Evolutionary conservation across 352 stramenopile species (phyloP).

Genomic region (Globisporangium canariense): DNA sequence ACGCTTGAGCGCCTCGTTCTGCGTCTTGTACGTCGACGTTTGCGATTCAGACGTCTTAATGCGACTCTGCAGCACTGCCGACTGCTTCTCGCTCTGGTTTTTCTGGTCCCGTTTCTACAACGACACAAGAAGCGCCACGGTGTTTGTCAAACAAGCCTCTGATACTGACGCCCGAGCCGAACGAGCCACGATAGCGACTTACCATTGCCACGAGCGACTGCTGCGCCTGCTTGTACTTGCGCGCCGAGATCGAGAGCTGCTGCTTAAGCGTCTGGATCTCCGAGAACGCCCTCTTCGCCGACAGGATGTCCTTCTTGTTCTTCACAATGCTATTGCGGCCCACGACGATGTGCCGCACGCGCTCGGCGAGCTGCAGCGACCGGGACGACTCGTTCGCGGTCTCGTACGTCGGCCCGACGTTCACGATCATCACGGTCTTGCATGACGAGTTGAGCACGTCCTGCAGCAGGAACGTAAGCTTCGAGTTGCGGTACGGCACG

Average conservation of each 20-base stretch:
- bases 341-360: slow-evolving; percentile 77
- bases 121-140: slow-evolving; percentile 28
- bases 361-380: slow-evolving; percentile 85
- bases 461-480: slow-evolving; percentile 97
- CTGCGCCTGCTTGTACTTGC: slow-evolving; percentile 86
- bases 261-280: slow-evolving; percentile 93
- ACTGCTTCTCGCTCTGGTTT: slow-evolving; percentile 89
- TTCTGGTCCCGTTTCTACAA: slow-evolving; percentile 90
- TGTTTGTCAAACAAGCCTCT: slow-evolving; percentile 14
- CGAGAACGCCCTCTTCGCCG: slow-evolving; percentile 91
- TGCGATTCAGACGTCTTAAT: slow-evolving; percentile 80
- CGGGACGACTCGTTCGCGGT: slow-evolving; percentile 84
- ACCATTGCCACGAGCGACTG: slow-evolving; percentile 89
- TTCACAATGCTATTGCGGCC: slow-evolving; percentile 78
- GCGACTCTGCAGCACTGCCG: slow-evolving; percentile 67
- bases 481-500: slow-evolving; percentile 97
- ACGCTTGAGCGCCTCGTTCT: slow-evolving; percentile 64
- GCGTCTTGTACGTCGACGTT: slow-evolving; percentile 48
- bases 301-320: slow-evolving; percentile 86
- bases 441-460: slow-evolving; percentile 88
- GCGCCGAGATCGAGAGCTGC: slow-evolving; percentile 86
- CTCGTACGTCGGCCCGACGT: slow-evolving; percentile 81
- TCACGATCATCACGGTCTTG: slow-evolving; percentile 95
- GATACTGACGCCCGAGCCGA: slow-evolving; percentile 6
- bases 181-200: slow-evolving; percentile 35